Evolutionary conservation across 768 basidiomycete species (phyloP), one percentile per base, ranked within the genome.

Genomic region (Mycena vitilis): DNA sequence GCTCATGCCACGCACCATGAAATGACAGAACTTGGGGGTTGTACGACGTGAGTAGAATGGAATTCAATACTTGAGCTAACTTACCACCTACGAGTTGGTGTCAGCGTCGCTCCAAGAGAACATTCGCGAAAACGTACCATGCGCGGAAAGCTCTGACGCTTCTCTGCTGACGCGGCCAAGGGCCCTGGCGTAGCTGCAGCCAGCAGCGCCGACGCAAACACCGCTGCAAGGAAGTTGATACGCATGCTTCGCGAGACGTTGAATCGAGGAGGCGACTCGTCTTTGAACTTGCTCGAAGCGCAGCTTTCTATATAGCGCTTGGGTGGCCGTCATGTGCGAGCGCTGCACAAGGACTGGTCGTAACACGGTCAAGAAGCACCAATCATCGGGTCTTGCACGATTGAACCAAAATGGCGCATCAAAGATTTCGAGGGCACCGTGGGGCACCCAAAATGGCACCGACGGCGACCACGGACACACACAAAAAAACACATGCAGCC

Each of bases 1-100:
- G 4, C 4, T 11, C 20, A 30, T 30, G 30, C n/a, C 36, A 30
- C 64, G 18, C 40, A 65, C 64, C 64, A 65, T 59, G 64, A 65
- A 65, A 45, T 65, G 64, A 23, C 64, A 65, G 40, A 65, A 65
- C 64, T 65, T 57, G 37, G 1, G 11, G 56, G 37, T 38, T 22
- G 16, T 40, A 42, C 13, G 20, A 58, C 8, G 42, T 65, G 48
- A 65, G 56, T 49, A 16, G 25, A 22, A 37, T 6, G 36, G 12
- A 34, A 42, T 51, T 18, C 37, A 52, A 37, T 22, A 10, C 48
- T 2, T 13, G 9, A 10, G 18, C 20, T 25, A 48, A 65, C 64
- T 25, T 65, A 58, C 64, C 56, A 65, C 64, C 63, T 63, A 42
- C 16, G 22, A 20, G 16, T 55, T 8, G 36, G 54, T 30, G 63